Evolutionary conservation across 1,284 basidiomycete genomes (phyloP), one percentile per base, ranked within the genome.

Genomic region (Flammula alnicola): DNA sequence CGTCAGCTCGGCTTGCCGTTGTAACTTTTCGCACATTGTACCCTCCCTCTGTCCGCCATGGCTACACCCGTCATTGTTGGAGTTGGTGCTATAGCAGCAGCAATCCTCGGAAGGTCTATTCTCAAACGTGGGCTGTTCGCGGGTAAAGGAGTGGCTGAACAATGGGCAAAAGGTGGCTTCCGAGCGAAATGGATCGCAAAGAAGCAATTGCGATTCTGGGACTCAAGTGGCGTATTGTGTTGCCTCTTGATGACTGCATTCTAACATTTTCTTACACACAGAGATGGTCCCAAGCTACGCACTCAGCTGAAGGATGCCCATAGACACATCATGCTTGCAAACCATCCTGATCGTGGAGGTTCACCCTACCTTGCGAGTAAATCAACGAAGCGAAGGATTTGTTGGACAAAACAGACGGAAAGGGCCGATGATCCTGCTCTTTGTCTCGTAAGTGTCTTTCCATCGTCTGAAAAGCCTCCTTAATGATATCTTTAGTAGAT

Each of bases 341-440:
- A 98, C 71, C 95, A 98, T 72, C 96, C 96, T 12, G 95, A 98
- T 75, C 80, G 95, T 55, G 95, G 95, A 33, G 96, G 96, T 25
- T 91, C 93, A 9, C 96, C 96, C 1, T 98, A 96, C 70, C 74
- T 99, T 31, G 96, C 96, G n/a, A 95, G 93, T 65, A 98, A 78
- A 93, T 96, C 50, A 97, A 96, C 69, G 94, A 97, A 64, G 94
- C 93, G 0, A 53, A 59, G 35, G 56, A 58, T 40, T 37, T 58
- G 25, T 30, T 58, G 26, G 57, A 58, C n/a, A 58, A 58, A 47
- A 52, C 57, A 19, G 56, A 58, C 4, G 49, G 51, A 40, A 54
- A 30, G 31, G 51, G 40, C 9, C 57, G 57, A 27, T 58, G 45
- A 58, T 17, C 9, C 26, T 25, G 11, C 8, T 30, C n/a, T 12